Evolutionary conservation across 306 rosid genomes (phyloP).

Genomic region (Fagus sylvatica): DNA sequence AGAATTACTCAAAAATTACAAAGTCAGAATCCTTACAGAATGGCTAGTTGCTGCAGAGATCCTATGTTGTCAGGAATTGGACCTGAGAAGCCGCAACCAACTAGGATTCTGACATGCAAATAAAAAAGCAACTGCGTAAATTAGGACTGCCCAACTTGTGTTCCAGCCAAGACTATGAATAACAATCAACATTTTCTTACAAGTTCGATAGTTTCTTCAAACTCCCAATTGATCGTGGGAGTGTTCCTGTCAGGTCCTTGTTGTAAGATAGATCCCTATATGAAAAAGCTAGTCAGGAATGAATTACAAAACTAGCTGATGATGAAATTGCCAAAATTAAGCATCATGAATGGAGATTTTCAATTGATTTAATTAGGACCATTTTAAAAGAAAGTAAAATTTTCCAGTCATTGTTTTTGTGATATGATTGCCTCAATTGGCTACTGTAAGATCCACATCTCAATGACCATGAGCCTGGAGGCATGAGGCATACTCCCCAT

Average conservation of each 20-base stretch:
- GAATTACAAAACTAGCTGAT: neutral
- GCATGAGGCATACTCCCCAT: too few species aligned
- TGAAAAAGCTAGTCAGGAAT: conserved; percentile 14
- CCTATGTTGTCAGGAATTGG: conserved; percentile 58
- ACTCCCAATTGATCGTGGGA: conserved; percentile 39
- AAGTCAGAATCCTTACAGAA: conserved; percentile 37
- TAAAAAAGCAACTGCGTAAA: neutral
- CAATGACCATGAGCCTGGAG: too few species aligned
- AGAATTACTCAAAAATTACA: neutral
- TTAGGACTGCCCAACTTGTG: conserved; percentile 15
- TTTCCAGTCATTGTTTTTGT: too few species aligned
- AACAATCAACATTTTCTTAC: conserved; percentile 34
- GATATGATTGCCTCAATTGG: too few species aligned
- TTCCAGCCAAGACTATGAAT: neutral
- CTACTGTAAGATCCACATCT: too few species aligned
- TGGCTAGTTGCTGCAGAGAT: conserved; percentile 40
- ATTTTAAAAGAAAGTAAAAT: neutral
- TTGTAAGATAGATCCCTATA: conserved; percentile 56
- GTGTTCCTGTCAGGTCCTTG: conserved; percentile 42
- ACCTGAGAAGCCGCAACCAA: conserved; percentile 61
- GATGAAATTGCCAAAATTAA: neutral
- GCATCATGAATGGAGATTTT: neutral
- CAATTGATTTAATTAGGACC: neutral
- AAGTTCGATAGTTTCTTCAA: conserved; percentile 26
- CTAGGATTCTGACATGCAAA: conserved; percentile 48